Evolutionary conservation across 2,329 filamentous ascomycete species (phyloP).

Genomic region (Trichoderma sp.): DNA sequence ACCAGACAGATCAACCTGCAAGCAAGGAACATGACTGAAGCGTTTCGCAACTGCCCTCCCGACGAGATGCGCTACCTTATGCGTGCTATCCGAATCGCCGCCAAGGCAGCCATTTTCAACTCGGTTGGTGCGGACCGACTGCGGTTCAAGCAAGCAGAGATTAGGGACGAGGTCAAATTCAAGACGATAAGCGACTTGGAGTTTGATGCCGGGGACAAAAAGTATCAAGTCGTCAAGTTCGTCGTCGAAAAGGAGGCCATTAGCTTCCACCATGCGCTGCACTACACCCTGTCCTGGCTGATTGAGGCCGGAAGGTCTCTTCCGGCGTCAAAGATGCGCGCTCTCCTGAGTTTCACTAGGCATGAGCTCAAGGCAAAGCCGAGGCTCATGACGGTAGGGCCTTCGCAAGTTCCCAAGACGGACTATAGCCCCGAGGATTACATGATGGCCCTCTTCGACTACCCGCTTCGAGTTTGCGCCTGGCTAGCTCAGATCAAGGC

Average conservation of each 20-base stretch:
- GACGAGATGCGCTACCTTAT: conserved; percentile 68
- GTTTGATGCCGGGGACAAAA: conserved; percentile 63
- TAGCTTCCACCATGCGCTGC: conserved; percentile 95
- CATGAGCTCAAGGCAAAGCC: conserved; percentile 69
- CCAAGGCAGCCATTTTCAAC: conserved; percentile 83
- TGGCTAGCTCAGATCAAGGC: conserved; percentile 99
- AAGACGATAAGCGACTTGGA: conserved; percentile 77
- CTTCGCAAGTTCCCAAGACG: conserved; percentile 57
- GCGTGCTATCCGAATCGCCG: conserved; percentile 70
- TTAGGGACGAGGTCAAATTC: conserved; percentile 84
- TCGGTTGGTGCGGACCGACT: conserved; percentile 86
- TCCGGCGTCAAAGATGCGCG: conserved; percentile 65
- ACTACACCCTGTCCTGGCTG: conserved; percentile 95
- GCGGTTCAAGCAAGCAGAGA: conserved; percentile 82
- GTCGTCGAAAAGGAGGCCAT: conserved; percentile 86
- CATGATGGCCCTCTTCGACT: conserved; percentile 86
- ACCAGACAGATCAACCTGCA: conserved; percentile 93
- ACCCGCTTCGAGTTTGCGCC: conserved; percentile 86
- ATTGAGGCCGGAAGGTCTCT: conserved; percentile 85
- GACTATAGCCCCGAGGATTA: conserved; percentile 72
- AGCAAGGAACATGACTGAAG: conserved; percentile 83
- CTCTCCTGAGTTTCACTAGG: conserved; percentile 71
- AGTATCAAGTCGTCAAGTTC: conserved; percentile 78
- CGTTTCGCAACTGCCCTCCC: conserved; percentile 72
- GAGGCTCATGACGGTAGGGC: conserved; percentile 57